Evolutionary conservation across 2,329 filamentous ascomycete species (phyloP).

Genomic region (Cladosporium cucumerinum): DNA sequence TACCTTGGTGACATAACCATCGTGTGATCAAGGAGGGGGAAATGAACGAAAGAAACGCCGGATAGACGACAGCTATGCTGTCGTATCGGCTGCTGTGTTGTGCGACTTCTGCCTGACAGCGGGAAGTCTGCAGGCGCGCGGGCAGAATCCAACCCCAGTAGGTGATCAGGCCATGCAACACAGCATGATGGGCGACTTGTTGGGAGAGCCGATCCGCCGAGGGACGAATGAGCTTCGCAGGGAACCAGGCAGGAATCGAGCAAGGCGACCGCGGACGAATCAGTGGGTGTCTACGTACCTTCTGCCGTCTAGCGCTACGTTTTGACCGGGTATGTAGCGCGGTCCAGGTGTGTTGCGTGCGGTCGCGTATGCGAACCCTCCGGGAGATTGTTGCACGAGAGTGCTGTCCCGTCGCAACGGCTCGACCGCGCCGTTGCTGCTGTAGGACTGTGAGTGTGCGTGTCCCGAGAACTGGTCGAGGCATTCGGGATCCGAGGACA

Average conservation of each 20-base stretch:
- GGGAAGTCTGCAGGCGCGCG: conserved; percentile 12
- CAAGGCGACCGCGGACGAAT: conserved; percentile 2
- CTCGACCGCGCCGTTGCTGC: conserved; percentile 43
- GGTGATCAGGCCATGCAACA: conserved; percentile 13
- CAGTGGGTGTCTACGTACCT: conserved; percentile 48
- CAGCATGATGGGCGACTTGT: conserved; percentile 9
- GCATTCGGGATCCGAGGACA: conserved; percentile 45
- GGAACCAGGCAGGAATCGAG: conserved; percentile 22
- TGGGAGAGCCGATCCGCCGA: conserved; percentile 2
- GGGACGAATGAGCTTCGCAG: conserved; percentile 22
- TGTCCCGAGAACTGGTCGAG: conserved; percentile 44
- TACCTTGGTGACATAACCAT: conserved; percentile 10
- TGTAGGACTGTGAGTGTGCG: conserved; percentile 45
- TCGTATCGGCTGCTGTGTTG: conserved; percentile 16
- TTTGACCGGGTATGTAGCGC: conserved; percentile 52
- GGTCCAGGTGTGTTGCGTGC: conserved; percentile 41
- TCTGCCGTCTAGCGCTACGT: conserved; percentile 48
- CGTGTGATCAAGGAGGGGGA: conserved; percentile 16
- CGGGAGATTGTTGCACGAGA: conserved; percentile 45
- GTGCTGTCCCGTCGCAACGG: conserved; percentile 50
- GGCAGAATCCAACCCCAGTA: conserved; percentile 9
- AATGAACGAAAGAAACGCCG: conserved; percentile 15
- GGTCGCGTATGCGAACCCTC: conserved; percentile 45
- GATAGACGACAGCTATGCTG: conserved; percentile 6
- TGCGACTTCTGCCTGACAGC: conserved; percentile 21